These are phyloP conservation scores for Lyophyllum shimeji DNA, from an alignment of 768 basidiomycete genomes.

Conservation along the genomic window DNA sequence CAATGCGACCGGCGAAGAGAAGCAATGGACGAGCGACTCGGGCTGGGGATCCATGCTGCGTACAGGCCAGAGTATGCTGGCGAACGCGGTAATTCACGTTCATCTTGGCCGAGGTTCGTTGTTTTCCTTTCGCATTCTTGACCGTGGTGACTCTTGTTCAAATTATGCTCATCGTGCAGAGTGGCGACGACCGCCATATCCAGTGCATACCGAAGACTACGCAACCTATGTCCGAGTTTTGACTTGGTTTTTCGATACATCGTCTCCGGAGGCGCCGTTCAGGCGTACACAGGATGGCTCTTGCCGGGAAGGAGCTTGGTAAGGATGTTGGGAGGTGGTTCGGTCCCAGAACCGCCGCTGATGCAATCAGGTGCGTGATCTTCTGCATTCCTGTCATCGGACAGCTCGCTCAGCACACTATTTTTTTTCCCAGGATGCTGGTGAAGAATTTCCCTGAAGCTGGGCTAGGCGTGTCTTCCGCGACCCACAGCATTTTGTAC, in stretches of 20 bases:
- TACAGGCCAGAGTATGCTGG: slow-evolving; percentile 82
- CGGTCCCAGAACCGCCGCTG: slow-evolving; percentile 96
- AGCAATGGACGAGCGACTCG: slow-evolving; percentile 80
- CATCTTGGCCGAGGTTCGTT: slow-evolving; percentile 54
- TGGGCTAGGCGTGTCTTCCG: slow-evolving; percentile 77
- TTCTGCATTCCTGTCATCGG: neutral
- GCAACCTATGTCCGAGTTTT: slow-evolving; percentile 89
- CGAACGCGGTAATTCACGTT: slow-evolving; percentile 72
- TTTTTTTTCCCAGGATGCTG: slow-evolving; percentile 52
- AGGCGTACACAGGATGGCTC: slow-evolving; percentile 95
- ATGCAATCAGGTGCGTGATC: slow-evolving; percentile 78
- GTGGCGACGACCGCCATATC: slow-evolving; percentile 76
- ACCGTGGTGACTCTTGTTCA: neutral
- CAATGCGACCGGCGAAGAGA: slow-evolving; percentile 50
- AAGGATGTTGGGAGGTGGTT: slow-evolving; percentile 98
- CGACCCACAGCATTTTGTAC: slow-evolving; percentile 80
- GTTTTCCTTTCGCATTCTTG: neutral
- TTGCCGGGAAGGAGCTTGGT: slow-evolving; percentile 91
- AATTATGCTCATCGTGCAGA: slow-evolving; percentile 42
- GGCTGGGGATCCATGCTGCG: slow-evolving; percentile 94
- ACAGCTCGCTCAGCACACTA: neutral
- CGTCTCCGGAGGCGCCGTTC: slow-evolving; percentile 82
- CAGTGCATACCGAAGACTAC: slow-evolving; percentile 61
- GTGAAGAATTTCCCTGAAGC: slow-evolving; percentile 79
- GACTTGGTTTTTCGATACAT: slow-evolving; percentile 94